Evolutionary conservation across 768 basidiomycete species (phyloP), one percentile per base, ranked within the genome.

Genomic region (Inosperma sp.): DNA sequence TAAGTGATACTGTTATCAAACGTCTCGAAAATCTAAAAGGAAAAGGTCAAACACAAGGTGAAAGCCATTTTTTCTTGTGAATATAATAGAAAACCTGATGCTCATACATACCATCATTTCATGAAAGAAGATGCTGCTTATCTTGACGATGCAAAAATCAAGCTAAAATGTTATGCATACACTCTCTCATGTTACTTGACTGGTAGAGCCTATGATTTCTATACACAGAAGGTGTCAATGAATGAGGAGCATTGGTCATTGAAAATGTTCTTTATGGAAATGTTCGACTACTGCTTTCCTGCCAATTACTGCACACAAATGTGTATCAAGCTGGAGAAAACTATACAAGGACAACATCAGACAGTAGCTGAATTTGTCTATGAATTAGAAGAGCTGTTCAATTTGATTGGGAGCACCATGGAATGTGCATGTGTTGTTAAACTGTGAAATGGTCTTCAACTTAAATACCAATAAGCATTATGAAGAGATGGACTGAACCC

Each of bases 381-480:
- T 41, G 65, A 72, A 34, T 41, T 76, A 0, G 62, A 68, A 17
- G 66, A 65, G 13, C 31, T 73, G 0, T 69, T 58, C 52, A 58
- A 60, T 8, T 65, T 69, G 44, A 66, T 72, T 7, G 72, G 71
- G 0, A 33, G 57, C 3, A 53, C 56, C 0, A 57, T 63, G 3
- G 67, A 72, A 14, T 36, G 56, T 7, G 66, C 37, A 14, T 2
- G n/a, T 0, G 27, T 44, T 2, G 4, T 44, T 2, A 44, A 30
- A 30, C 19, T 44, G 9, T 44, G 42, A 72, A 57, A 63, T 5
- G 69, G 73, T 0, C 48, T 71, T 0, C 45, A 53, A 2, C 19
- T 46, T 0, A 29, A 54, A 9, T 59, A 72, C 1, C 68, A 69
- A 19, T 50, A 51, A 1, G 56, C 64, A 5, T 49, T 73, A 1